Percentiles rank a stretch among this genome's conserved stretches.
phyloP scores from a whole-genome alignment of 2,329 filamentous ascomycete species.

The Penicillium sp. region DNA sequence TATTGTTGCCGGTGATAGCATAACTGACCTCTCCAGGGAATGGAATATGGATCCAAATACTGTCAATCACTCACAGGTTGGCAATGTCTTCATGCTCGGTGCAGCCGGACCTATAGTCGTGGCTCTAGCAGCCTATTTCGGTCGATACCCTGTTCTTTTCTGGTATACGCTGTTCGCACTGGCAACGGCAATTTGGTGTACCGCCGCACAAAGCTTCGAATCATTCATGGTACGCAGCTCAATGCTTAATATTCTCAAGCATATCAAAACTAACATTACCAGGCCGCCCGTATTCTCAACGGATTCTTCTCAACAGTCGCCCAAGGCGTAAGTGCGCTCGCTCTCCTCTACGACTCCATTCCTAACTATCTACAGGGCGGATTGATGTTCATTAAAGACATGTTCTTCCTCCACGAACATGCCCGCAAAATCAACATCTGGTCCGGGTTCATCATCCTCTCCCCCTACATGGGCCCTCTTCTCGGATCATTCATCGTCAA shows the following conservation, averaged over 20 bases:
- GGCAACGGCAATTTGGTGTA: conserved; percentile 38
- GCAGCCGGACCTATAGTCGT: conserved; percentile 44
- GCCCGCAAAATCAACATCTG: conserved; percentile 43
- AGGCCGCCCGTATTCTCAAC: conserved; percentile 45
- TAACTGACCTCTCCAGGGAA: conserved; percentile 14
- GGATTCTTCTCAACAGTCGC: conserved; percentile 47
- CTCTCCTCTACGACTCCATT: neutral
- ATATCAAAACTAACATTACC: neutral
- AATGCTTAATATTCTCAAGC: neutral
- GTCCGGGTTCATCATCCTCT: conserved; percentile 38
- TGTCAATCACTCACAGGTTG: conserved; percentile 43
- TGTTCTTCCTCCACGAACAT: conserved; percentile 44
- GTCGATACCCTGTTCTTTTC: conserved; percentile 47
- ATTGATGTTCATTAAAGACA: conserved; percentile 46
- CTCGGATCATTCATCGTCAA: conserved; percentile 39
- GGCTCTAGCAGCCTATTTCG: conserved; percentile 44
- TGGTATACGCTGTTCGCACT: conserved; percentile 39
- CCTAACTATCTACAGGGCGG: conserved; percentile 27
- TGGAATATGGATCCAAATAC: conserved; percentile 40
- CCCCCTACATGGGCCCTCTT: conserved; percentile 35
- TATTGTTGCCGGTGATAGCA: neutral
- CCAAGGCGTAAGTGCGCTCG: conserved; percentile 33
- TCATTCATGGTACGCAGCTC: conserved; percentile 14
- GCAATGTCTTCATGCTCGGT: conserved; percentile 48
- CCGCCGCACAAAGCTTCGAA: conserved; percentile 9